A percentile compares a stretch with the other conserved stretches of the same genome.
These are phyloP conservation scores for Lachancea quebecensis DNA, from an alignment of 805 yeast genomes.

Conservation along the genomic window DNA sequence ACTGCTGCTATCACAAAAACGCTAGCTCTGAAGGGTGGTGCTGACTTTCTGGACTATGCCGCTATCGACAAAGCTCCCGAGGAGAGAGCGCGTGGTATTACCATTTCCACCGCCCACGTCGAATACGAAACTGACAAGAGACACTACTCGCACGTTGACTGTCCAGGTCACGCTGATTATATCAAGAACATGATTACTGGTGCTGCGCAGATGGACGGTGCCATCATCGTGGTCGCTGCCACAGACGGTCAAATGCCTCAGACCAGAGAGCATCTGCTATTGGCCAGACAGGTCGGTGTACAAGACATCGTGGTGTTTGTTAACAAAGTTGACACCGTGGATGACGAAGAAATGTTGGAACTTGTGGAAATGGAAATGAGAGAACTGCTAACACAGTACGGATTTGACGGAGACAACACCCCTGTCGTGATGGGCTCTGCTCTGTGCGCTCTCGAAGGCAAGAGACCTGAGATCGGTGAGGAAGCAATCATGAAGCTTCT, in stretches of 20 bases:
- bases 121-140: slow-evolving; percentile 93
- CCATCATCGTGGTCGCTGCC: slow-evolving; percentile 98
- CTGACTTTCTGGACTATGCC: slow-evolving; percentile 85
- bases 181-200: slow-evolving; percentile 99
- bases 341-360: slow-evolving; percentile 98
- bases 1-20: slow-evolving; percentile 99
- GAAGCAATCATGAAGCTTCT: slow-evolving; percentile 76
- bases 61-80: slow-evolving; percentile 97
- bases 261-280: slow-evolving; percentile 96
- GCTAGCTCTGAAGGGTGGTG: slow-evolving; percentile 82
- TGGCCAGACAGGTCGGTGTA: slow-evolving; percentile 99
- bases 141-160: slow-evolving; percentile 96
- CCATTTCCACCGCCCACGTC: slow-evolving; percentile 96
- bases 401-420: slow-evolving; percentile 96
- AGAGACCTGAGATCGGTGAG: slow-evolving; percentile 85
- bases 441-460: slow-evolving; percentile 86
- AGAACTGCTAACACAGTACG: slow-evolving; percentile 83
- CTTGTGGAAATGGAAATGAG: slow-evolving; percentile 99
- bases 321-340: slow-evolving; percentile 95
- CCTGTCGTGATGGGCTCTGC: slow-evolving; percentile 99
- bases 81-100: slow-evolving; percentile 99
- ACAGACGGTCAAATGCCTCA: slow-evolving; percentile 99
- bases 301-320: slow-evolving; percentile 95
- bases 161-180: slow-evolving; percentile 98
- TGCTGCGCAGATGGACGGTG: slow-evolving; percentile 99